phyloP scores from a whole-genome alignment of 2,329 filamentous ascomycete species.

The Penicillium fuscoglaucum region DNA sequence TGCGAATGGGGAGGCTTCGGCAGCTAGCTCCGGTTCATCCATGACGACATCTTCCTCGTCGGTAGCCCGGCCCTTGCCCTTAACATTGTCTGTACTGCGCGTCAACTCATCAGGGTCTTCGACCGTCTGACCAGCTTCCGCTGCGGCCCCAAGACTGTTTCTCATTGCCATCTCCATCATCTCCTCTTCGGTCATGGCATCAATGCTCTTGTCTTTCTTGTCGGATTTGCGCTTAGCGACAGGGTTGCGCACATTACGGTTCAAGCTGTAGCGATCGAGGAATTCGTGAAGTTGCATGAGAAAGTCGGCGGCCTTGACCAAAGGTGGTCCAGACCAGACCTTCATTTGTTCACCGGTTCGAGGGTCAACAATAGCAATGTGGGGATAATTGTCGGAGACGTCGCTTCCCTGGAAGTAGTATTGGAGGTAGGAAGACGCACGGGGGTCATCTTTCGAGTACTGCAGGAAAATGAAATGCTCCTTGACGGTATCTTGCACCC shows the following conservation, averaged over 20 bases:
- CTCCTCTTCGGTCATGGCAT: constrained; percentile 92
- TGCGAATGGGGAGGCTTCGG: constrained; percentile 56
- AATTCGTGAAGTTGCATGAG: constrained; percentile 92
- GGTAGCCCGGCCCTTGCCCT: constrained; percentile 52
- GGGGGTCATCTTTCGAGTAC: constrained; percentile 80
- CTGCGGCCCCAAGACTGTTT: constrained; percentile 70
- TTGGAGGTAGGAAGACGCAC: constrained; percentile 76
- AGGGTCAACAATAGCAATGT: constrained; percentile 93
- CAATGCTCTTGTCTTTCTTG: constrained; percentile 70
- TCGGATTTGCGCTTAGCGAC: constrained; percentile 77
- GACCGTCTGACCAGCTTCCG: constrained; percentile 52
- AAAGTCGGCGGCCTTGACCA: constrained; percentile 75
- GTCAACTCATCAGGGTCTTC: constrained; percentile 88
- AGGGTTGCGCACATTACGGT: constrained; percentile 85
- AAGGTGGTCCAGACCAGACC: constrained; percentile 83
- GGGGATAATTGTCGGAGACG: constrained; percentile 85
- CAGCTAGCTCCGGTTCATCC: constrained; percentile 41
- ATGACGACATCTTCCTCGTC: constrained; percentile 39
- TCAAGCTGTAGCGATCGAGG: constrained; percentile 92
- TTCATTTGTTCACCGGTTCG: constrained; percentile 97
- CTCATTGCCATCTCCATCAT: constrained; percentile 93
- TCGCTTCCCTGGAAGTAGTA: constrained; percentile 86
- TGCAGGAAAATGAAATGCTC: constrained; percentile 97
- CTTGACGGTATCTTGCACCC: constrained; percentile 74
- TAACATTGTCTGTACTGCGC: constrained; percentile 56